Evolutionary conservation across 345 rosid species (phyloP), one percentile per base, ranked within the genome.

Genomic region (Euphorbia lathyris): DNA sequence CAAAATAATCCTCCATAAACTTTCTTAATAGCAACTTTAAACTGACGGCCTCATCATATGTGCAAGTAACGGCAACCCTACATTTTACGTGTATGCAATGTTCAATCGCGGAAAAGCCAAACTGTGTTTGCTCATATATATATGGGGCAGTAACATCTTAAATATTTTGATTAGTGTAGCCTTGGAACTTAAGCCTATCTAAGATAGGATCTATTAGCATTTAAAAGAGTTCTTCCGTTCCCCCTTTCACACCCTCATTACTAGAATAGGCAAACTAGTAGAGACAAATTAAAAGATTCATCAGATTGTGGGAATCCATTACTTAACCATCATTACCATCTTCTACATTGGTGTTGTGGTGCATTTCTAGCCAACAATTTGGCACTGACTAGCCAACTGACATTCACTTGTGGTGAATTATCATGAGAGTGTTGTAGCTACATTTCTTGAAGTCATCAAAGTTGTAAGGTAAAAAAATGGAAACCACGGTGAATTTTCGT

Each of bases 321-420:
- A 13, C 17, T 45, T 36, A 30, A 60, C 64, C 20, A 60, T 60
- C 64, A 32, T 60, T 30, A 19, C 64, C 25, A 19, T 60, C 64
- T 60, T 19, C 64, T 32, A 19, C 26, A 61, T 36, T 12, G 26
- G 0, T n/a, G 50, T 38, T 32, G n/a, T 12, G 16, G 0, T n/a
- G 50, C 36, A n/a, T 20, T 36, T 14, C 20, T 34, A 17, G 65
- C 48, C 20, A 62, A 38, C 17, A n/a, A 32, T 17, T 38, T 20
- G 17, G 50, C 19, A 62, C 12, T 20, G 27, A 10, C 50, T 10
- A 0, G 17, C 16, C 26, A 20, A 36, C 50, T 62, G 29, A 20
- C 48, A 62, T 32, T 60, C 9, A 62, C 17, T 23, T 38, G 43
- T 25, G 26, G 48, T 19, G 4, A n/a, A n/a, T n/a, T n/a, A n/a